A percentile compares a stretch with the other conserved stretches of the same genome.
phyloP scores from a whole-genome alignment of 2,329 filamentous ascomycete genomes.

The Hypoxylon sp. region DNA sequence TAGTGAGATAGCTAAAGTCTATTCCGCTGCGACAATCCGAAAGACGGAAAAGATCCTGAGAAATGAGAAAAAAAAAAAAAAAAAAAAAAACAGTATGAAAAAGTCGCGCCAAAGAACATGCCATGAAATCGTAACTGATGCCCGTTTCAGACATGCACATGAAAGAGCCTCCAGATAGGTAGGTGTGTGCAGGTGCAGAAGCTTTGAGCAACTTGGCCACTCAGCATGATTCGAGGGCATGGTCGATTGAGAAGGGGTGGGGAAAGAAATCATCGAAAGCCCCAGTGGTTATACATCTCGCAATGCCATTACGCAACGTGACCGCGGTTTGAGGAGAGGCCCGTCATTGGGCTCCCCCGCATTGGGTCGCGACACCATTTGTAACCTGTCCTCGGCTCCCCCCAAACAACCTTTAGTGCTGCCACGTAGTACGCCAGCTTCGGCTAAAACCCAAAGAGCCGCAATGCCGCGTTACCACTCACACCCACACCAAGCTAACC shows the following conservation, averaged over 20 bases:
- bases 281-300: conserved; percentile 1
- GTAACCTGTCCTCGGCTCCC: conserved; percentile 3
- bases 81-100: neutral
- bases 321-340: conserved; percentile 15
- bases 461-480: conserved; percentile 15
- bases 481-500: conserved; percentile 6
- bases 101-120: conserved; percentile 1
- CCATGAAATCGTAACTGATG: conserved; percentile 5
- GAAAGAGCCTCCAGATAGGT: conserved; percentile 6
- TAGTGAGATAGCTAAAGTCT: conserved; percentile 21
- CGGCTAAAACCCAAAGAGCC: conserved; percentile 25
- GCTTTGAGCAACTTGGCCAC: conserved; percentile 7
- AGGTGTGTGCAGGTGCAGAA: conserved; percentile 6
- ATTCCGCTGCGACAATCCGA: conserved; percentile 23
- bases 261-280: conserved; percentile 1
- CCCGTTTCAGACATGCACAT: conserved; percentile 11
- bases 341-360: conserved; percentile 13
- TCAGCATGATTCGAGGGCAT: neutral
- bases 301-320: conserved; percentile 25
- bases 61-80: conserved; percentile 6
- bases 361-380: conserved; percentile 17
- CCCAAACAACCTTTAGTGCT: conserved; percentile 16
- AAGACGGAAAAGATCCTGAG: conserved; percentile 15
- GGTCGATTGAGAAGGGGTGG: conserved; percentile 4
- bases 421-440: conserved; percentile 21